Percentiles rank a stretch among this genome's conserved stretches.
Conservation (phyloP, 768 basidiomycete genomes). For the Goffeauzyma gilvescens region DNA sequence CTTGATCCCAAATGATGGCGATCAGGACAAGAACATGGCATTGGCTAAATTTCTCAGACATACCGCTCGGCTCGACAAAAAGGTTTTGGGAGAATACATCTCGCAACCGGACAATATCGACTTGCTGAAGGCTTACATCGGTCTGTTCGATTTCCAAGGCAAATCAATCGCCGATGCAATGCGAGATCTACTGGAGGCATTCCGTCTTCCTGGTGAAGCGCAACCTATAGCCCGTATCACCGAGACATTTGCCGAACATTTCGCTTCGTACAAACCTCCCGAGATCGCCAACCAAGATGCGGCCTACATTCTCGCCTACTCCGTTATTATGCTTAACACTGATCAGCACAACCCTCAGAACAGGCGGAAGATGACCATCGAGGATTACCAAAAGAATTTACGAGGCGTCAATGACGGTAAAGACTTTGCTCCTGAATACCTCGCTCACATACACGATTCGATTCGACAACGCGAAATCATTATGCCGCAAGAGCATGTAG, state of each 20-base stretch:
- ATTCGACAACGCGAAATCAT: slow-evolving; percentile 87
- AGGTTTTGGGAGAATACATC: slow-evolving; percentile 77
- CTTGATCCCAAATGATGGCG: slow-evolving; percentile 40
- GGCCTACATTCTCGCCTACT: slow-evolving; percentile 80
- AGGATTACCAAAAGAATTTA: slow-evolving; percentile 80
- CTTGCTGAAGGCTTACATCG: slow-evolving; percentile 67
- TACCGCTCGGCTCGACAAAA: slow-evolving; percentile 73
- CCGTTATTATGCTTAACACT: slow-evolving; percentile 95
- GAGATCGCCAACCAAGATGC: slow-evolving; percentile 84
- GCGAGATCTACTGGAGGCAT: slow-evolving; percentile 79
- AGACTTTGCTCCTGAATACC: slow-evolving; percentile 67
- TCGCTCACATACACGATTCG: slow-evolving; percentile 78
- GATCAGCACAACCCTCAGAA: slow-evolving; percentile 91
- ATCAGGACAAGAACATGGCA: slow-evolving; percentile 11
- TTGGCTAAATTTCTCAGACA: slow-evolving; percentile 73
- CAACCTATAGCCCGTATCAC: slow-evolving; percentile 88
- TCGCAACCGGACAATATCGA: slow-evolving; percentile 73
- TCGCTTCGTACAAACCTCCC: slow-evolving; percentile 64
- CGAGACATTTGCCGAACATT: slow-evolving; percentile 79
- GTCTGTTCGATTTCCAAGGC: slow-evolving; percentile 69
- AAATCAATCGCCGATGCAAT: slow-evolving; percentile 79
- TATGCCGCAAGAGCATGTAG: slow-evolving; percentile 93
- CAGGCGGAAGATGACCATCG: slow-evolving; percentile 79
- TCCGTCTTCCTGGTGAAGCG: slow-evolving; percentile 82
- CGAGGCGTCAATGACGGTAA: slow-evolving; percentile 73